phyloP scores from a whole-genome alignment of 495 filamentous ascomycete genomes.

The Hypomontagnella monticulosa region DNA sequence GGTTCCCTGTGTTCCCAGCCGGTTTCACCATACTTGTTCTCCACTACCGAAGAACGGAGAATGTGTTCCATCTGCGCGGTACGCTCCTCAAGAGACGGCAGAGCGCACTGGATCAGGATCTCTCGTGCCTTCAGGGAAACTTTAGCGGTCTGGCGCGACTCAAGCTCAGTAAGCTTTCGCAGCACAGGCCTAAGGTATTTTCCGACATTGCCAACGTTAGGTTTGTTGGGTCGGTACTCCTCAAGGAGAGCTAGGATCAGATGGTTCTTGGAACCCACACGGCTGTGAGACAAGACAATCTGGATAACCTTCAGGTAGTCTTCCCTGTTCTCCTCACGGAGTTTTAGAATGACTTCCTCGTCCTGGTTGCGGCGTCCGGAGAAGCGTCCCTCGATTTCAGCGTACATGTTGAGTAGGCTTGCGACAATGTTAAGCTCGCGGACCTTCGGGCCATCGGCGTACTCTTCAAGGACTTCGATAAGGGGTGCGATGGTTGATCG shows the following conservation, averaged over 20 bases:
- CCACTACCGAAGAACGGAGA: slow-evolving; percentile 93
- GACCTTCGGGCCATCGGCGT: slow-evolving; percentile 86
- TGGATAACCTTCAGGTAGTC: slow-evolving; percentile 83
- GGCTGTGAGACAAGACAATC: slow-evolving; percentile 91
- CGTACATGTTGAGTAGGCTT: slow-evolving; percentile 79
- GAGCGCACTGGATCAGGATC: slow-evolving; percentile 93
- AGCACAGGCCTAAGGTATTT: slow-evolving; percentile 88
- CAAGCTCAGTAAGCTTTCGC: slow-evolving; percentile 88
- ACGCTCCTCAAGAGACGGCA: slow-evolving; percentile 95
- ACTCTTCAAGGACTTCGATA: slow-evolving; percentile 80
- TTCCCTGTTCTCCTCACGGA: slow-evolving; percentile 96
- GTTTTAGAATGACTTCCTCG: slow-evolving; percentile 92
- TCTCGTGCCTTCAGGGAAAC: slow-evolving; percentile 96
- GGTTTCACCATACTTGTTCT: slow-evolving; percentile 95
- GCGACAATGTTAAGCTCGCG: slow-evolving; percentile 89
- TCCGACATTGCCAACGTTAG: slow-evolving; percentile 83
- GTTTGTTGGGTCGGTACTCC: slow-evolving; percentile 94
- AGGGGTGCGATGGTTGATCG: slow-evolving; percentile 81
- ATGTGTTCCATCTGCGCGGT: slow-evolving; percentile 98
- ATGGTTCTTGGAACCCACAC: slow-evolving; percentile 92
- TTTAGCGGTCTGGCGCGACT: slow-evolving; percentile 90
- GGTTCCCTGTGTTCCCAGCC: slow-evolving; percentile 97
- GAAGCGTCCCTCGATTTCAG: slow-evolving; percentile 84
- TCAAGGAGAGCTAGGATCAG: slow-evolving; percentile 90
- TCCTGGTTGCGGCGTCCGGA: slow-evolving; percentile 84